These are phyloP conservation scores for Colletotrichum sp. DNA, from an alignment of 2,329 filamentous ascomycete genomes.

Conservation along the genomic window DNA sequence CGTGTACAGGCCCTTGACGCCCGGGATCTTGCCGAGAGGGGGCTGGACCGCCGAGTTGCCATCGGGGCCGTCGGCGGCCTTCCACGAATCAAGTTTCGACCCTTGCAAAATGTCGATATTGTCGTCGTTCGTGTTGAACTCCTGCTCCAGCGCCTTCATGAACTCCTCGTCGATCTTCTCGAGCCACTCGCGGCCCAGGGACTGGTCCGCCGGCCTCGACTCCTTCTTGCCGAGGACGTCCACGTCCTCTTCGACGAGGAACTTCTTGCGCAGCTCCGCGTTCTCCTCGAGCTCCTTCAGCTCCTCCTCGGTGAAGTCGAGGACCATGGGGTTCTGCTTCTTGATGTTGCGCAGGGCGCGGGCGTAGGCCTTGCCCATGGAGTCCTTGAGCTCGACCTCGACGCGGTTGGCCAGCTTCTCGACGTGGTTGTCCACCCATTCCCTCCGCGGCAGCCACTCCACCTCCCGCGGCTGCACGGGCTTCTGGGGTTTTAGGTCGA, in stretches of 20 bases:
- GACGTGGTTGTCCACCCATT: slow-evolving; percentile 65
- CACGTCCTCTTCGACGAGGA: slow-evolving; percentile 33
- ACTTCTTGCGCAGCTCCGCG: slow-evolving; percentile 42
- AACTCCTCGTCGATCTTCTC: slow-evolving; percentile 28
- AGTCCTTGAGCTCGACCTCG: slow-evolving; percentile 46
- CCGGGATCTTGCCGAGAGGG: slow-evolving; percentile 57
- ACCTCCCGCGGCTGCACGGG: slow-evolving; percentile 54
- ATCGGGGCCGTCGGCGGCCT: slow-evolving; percentile 29
- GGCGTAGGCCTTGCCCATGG: slow-evolving; percentile 46
- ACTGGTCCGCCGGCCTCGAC: neutral
- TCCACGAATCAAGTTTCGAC: slow-evolving; percentile 37
- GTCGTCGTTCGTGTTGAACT: slow-evolving; percentile 28
- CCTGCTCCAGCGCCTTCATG: slow-evolving; percentile 25
- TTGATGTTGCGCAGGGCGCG: slow-evolving; percentile 47
- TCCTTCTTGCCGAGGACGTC: neutral
- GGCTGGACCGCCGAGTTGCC: slow-evolving; percentile 52
- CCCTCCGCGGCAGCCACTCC: slow-evolving; percentile 65
- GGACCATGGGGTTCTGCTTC: slow-evolving; percentile 45
- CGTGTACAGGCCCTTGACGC: slow-evolving; percentile 58
- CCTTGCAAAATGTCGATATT: slow-evolving; percentile 27
- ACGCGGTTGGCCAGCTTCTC: slow-evolving; percentile 48
- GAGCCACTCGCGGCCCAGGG: neutral
- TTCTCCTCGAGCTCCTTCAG: slow-evolving; percentile 45
- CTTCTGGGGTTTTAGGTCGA: slow-evolving; percentile 70
- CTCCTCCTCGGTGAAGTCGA: slow-evolving; percentile 63